phyloP scores from a whole-genome alignment of 2,329 filamentous ascomycete genomes.

The Pseudopyrenochaeta lycopersici region DNA sequence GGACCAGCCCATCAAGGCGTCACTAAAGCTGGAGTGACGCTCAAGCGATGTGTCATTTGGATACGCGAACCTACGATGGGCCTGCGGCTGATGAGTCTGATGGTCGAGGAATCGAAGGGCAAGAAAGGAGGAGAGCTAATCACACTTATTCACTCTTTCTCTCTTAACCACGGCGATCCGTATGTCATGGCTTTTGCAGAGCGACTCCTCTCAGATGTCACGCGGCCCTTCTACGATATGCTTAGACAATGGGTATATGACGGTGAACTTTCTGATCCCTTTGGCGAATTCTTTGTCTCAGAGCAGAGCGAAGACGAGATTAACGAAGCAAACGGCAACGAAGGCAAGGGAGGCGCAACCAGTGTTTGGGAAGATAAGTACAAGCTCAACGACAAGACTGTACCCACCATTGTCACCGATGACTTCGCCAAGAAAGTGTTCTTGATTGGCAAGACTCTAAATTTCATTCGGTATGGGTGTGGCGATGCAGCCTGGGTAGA shows the following conservation, averaged over 20 bases:
- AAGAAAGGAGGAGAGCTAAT: constrained; percentile 92
- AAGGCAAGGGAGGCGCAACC: constrained; percentile 68
- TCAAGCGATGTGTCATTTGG: constrained; percentile 97
- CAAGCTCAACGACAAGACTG: constrained; percentile 82
- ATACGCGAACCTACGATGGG: constrained; percentile 97
- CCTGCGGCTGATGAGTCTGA: constrained; percentile 88
- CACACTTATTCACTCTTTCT: constrained; percentile 91
- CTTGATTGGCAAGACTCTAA: constrained; percentile 95
- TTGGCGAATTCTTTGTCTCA: constrained; percentile 91
- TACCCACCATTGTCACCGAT: constrained; percentile 89
- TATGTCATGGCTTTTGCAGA: constrained; percentile 95
- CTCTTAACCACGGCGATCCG: constrained; percentile 91
- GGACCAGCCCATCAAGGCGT: constrained; percentile 73
- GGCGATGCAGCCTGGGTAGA: constrained; percentile 95
- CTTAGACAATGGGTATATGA: constrained; percentile 98
- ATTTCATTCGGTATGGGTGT: constrained; percentile 97
- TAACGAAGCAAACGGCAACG: constrained; percentile 51
- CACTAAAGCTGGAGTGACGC: constrained; percentile 86
- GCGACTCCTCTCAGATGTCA: constrained; percentile 84
- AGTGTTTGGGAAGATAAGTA: constrained; percentile 99
- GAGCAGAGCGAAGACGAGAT: constrained; percentile 72
- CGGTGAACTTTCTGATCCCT: constrained; percentile 95
- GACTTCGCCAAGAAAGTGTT: constrained; percentile 98
- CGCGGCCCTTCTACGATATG: constrained; percentile 95
- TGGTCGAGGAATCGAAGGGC: constrained; percentile 86